Evolutionary conservation across 164 flowering plant species (phyloP).

Genomic region (Nymphaea thermarum): DNA sequence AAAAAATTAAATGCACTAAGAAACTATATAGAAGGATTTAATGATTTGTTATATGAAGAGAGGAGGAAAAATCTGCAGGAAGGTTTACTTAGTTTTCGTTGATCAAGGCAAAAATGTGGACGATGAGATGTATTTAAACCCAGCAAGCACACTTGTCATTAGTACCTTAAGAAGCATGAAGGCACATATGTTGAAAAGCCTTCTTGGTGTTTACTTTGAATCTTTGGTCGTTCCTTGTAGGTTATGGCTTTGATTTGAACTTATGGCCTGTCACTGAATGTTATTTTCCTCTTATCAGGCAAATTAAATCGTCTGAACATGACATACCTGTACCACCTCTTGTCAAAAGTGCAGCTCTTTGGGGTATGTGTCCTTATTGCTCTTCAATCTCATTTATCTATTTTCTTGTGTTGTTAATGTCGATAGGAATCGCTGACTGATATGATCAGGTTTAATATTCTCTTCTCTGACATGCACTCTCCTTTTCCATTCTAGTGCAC

Average conservation of each 20-base stretch:
- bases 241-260: neutral
- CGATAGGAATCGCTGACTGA: neutral
- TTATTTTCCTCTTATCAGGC: constrained; percentile 32
- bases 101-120: too few species aligned
- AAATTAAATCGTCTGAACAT: constrained; percentile 68
- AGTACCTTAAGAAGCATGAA: too few species aligned
- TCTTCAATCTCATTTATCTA: neutral
- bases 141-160: too few species aligned
- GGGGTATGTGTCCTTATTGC: constrained; percentile 41
- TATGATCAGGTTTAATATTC: neutral
- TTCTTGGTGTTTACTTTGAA: neutral
- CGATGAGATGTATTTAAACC: too few species aligned
- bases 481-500: neutral
- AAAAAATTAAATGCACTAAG: too few species aligned
- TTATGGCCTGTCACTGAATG: neutral
- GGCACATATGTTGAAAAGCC: too few species aligned
- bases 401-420: neutral
- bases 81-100: too few species aligned
- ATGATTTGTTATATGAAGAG: too few species aligned
- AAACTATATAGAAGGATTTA: too few species aligned
- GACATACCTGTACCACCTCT: constrained; percentile 95
- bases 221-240: neutral
- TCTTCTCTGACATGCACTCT: neutral
- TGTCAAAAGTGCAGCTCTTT: constrained; percentile 83
- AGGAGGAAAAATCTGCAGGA: too few species aligned